Percentiles rank a stretch among this genome's conserved stretches.
Evolutionary conservation across 768 basidiomycete species (phyloP).

Genomic region (Kwoniella mangroviensis): DNA sequence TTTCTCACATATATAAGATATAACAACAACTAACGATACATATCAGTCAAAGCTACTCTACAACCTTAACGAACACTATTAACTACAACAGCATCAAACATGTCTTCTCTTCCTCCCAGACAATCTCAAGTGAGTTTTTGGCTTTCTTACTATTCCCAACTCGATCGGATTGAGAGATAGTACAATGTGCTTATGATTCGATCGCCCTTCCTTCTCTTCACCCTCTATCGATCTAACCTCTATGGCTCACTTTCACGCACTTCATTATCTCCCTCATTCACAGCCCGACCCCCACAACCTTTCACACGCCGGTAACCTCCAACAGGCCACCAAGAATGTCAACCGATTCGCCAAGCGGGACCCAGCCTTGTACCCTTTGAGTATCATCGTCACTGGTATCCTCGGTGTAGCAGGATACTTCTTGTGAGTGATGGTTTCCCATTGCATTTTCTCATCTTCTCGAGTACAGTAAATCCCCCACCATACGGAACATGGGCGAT

Average conservation of each 20-base stretch:
- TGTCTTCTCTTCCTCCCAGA: constrained; percentile 29
- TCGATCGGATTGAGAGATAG: neutral
- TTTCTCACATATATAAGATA: neutral
- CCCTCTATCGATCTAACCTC: too few relatives aligned
- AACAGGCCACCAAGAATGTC: constrained; percentile 51
- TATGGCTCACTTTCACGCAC: neutral
- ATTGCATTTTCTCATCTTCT: neutral
- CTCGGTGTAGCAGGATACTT: constrained; percentile 55
- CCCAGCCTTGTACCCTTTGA: constrained; percentile 55
- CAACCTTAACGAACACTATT: neutral
- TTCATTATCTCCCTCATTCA: neutral
- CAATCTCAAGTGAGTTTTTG: constrained; percentile 18
- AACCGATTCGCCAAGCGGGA: constrained; percentile 58
- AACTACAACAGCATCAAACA: constrained; percentile 10
- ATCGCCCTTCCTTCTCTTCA: neutral
- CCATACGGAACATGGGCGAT: neutral
- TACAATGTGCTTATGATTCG: neutral
- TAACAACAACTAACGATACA: neutral
- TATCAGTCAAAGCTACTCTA: constrained; percentile 1
- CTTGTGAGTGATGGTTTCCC: constrained; percentile 43
- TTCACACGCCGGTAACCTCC: constrained; percentile 42
- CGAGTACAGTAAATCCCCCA: neutral
- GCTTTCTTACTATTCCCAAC: too few relatives aligned
- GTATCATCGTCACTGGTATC: constrained; percentile 49
- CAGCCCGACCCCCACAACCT: constrained; percentile 49